These are phyloP conservation scores for Penstemon barbatus DNA, from an alignment of 257 asterid genomes.

Conservation along the genomic window DNA sequence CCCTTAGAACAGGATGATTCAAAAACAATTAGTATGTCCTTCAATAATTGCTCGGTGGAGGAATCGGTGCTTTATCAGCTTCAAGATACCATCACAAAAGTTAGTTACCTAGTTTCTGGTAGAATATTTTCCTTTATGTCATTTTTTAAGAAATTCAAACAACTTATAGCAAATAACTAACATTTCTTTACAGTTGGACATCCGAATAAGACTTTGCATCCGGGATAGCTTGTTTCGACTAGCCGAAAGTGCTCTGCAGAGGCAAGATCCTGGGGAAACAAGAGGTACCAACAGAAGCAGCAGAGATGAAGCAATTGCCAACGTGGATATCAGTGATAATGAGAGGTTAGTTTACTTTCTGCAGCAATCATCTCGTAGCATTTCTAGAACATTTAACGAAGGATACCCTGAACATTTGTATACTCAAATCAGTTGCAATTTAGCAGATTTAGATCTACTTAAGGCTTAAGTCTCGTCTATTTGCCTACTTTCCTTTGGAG, in stretches of 20 bases:
- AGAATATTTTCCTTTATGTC: slow-evolving; percentile 15
- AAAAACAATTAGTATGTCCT: slow-evolving; percentile 35
- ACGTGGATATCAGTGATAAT: slow-evolving; percentile 44
- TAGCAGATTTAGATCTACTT: neutral
- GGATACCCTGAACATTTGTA: neutral
- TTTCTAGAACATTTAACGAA: neutral
- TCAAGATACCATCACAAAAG: slow-evolving; percentile 74
- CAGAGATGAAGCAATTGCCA: slow-evolving; percentile 43
- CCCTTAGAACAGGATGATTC: slow-evolving; percentile 59
- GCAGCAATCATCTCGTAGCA: slow-evolving; percentile 10
- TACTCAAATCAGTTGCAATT: neutral
- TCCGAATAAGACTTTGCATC: slow-evolving; percentile 61
- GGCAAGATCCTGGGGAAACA: slow-evolving; percentile 59
- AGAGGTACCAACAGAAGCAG: slow-evolving; percentile 45
- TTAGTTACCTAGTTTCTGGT: slow-evolving; percentile 32
- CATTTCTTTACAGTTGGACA: slow-evolving; percentile 64
- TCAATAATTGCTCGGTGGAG: slow-evolving; percentile 57
- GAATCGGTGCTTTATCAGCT: slow-evolving; percentile 70
- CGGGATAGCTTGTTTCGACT: slow-evolving; percentile 87
- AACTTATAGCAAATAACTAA: neutral
- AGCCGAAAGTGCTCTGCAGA: slow-evolving; percentile 69
- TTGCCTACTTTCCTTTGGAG: neutral
- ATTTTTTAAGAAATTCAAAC: neutral
- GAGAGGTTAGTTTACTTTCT: slow-evolving; percentile 56
- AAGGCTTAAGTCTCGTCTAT: neutral